Evolutionary conservation across 768 basidiomycete genomes (phyloP).

Genomic region (Pisolithus marmoratus): DNA sequence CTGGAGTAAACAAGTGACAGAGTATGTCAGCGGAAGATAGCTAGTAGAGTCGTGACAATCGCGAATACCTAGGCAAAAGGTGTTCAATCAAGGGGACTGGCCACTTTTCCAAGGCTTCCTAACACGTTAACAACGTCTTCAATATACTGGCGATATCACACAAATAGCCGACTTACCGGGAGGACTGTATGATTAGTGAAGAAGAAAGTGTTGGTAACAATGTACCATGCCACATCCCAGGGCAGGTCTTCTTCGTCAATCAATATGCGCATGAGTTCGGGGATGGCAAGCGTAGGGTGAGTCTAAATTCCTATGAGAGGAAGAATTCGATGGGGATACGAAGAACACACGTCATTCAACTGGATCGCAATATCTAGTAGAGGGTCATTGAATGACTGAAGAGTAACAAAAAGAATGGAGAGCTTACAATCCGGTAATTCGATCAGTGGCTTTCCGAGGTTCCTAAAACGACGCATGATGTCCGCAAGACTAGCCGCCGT

Average conservation of each 20-base stretch:
- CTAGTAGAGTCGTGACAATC: constrained; percentile 1
- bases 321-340: background rate
- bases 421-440: constrained; percentile 77
- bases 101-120: constrained; percentile 93
- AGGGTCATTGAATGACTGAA: constrained; percentile 1
- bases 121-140: background rate
- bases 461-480: constrained; percentile 90
- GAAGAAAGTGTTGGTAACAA: constrained; percentile 87
- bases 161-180: constrained; percentile 46
- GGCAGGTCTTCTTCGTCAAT: constrained; percentile 85
- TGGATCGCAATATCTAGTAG: constrained; percentile 79
- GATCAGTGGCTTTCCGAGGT: constrained; percentile 71
- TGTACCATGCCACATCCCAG: constrained; percentile 85
- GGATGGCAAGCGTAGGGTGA: constrained; percentile 92
- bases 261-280: constrained; percentile 89
- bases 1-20: constrained; percentile 22
- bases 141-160: background rate
- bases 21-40: background rate
- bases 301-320: constrained; percentile 45
- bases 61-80: constrained; percentile 66
- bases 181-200: constrained; percentile 96
- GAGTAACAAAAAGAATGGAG: background rate
- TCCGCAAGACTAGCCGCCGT: constrained; percentile 84
- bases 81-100: constrained; percentile 80
- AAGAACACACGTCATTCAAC: constrained; percentile 72